Conservation (phyloP, 768 basidiomycete genomes). For the Lentinula raphanica region DNA sequence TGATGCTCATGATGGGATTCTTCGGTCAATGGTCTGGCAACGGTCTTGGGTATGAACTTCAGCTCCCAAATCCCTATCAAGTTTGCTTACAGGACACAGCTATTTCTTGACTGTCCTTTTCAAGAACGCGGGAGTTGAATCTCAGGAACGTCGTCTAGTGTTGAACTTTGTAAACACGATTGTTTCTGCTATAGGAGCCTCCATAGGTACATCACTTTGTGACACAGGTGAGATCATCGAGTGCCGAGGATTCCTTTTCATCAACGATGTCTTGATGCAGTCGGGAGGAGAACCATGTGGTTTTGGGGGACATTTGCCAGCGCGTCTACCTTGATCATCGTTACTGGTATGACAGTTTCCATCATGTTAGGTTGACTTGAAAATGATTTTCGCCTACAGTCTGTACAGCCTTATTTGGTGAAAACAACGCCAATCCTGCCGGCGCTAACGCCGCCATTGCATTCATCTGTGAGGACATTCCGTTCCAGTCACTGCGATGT, state of each 20-base stretch:
- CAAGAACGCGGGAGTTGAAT: constrained; percentile 30
- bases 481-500: constrained; percentile 13
- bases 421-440: constrained; percentile 26
- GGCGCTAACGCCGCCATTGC: constrained; percentile 41
- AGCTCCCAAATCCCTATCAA: background rate
- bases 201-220: constrained; percentile 35
- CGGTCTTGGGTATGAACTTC: constrained; percentile 30
- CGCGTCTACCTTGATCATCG: constrained; percentile 33
- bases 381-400: constrained; percentile 14
- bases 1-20: constrained; percentile 50
- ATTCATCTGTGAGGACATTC: constrained; percentile 34
- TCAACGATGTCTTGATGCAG: constrained; percentile 12
- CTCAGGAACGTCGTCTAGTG: constrained; percentile 33
- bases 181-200: constrained; percentile 33
- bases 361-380: background rate
- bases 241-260: background rate
- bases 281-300: constrained; percentile 41
- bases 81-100: constrained; percentile 15
- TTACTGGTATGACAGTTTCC: constrained; percentile 25
- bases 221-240: constrained; percentile 28
- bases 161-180: constrained; percentile 40
- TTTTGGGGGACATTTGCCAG: constrained; percentile 41
- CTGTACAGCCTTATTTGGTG: constrained; percentile 37
- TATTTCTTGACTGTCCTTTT: constrained; percentile 42
- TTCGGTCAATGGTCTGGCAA: constrained; percentile 44